Percentiles rank a stretch among this genome's conserved stretches.
Conservation (phyloP, 345 rosid species). For the Abelmoschus esculentus region DNA sequence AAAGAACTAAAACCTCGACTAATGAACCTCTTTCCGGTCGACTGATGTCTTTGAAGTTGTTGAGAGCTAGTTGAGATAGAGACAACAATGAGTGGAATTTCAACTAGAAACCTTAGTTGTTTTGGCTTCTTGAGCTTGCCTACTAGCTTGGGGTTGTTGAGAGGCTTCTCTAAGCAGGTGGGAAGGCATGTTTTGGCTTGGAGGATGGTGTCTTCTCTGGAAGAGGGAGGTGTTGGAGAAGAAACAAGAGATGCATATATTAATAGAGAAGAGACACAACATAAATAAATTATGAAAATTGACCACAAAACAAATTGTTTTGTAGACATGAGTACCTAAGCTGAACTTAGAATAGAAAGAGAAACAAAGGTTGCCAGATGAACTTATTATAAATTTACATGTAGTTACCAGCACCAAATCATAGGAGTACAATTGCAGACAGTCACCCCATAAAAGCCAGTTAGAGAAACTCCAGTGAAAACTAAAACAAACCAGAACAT, state of each 20-base stretch:
- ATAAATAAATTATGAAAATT: not conserved
- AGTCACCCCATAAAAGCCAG: conserved; percentile 38
- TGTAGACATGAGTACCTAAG: not conserved
- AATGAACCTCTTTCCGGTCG: conserved; percentile 54
- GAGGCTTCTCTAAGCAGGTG: conserved; percentile 57
- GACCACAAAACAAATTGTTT: not conserved
- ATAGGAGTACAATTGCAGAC: conserved; percentile 17
- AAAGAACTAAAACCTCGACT: conserved; percentile 40
- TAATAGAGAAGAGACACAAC: conserved; percentile 1
- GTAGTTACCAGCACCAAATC: conserved; percentile 23
- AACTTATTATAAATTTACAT: conserved; percentile 52
- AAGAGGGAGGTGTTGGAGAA: conserved; percentile 44
- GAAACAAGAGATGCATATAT: conserved; percentile 34
- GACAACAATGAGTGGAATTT: conserved; percentile 59
- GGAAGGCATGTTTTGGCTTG: conserved; percentile 78
- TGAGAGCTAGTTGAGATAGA: conserved; percentile 44
- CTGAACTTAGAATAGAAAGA: not conserved
- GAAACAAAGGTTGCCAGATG: not conserved
- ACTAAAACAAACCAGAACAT: conserved; percentile 31
- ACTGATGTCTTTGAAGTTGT: conserved; percentile 44
- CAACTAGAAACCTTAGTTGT: conserved; percentile 68
- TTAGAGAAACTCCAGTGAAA: conserved; percentile 26
- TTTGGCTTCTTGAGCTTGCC: conserved; percentile 64
- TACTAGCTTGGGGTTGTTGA: conserved; percentile 63
- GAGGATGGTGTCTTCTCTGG: conserved; percentile 77